Evolutionary conservation across 257 asterid genomes (phyloP).

Genomic region (Salvia splendens): DNA sequence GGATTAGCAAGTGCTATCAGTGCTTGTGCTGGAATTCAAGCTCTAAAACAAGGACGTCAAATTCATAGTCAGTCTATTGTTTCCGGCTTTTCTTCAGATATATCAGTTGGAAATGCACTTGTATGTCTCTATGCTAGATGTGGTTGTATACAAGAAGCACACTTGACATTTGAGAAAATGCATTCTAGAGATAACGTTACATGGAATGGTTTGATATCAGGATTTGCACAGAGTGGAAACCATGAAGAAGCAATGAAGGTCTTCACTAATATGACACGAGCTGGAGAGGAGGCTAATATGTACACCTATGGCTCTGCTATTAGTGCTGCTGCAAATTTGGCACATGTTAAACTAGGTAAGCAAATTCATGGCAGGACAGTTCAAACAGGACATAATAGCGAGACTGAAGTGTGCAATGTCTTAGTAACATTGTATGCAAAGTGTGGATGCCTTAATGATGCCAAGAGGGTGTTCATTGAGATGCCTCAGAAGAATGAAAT

Average conservation of each 20-base stretch:
- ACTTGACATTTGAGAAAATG: conserved; percentile 56
- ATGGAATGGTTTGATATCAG: conserved; percentile 86
- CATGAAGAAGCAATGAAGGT: conserved; percentile 69
- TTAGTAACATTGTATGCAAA: conserved; percentile 78
- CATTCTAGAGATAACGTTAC: conserved; percentile 54
- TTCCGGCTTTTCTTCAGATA: conserved; percentile 59
- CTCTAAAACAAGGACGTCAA: conserved; percentile 70
- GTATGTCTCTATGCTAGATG: conserved; percentile 78
- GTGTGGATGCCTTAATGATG: conserved; percentile 71
- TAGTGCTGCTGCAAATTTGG: conserved; percentile 81
- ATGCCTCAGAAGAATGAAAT: conserved; percentile 69
- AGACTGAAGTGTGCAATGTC: conserved; percentile 76
- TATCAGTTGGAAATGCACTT: conserved; percentile 78
- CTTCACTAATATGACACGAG: conserved; percentile 62
- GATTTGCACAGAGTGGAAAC: conserved; percentile 75
- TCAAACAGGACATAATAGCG: conserved; percentile 57
- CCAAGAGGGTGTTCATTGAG: conserved; percentile 56
- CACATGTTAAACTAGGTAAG: conserved; percentile 61
- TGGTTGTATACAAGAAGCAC: conserved; percentile 61
- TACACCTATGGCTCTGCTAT: conserved; percentile 82
- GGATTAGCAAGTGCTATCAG: conserved; percentile 81
- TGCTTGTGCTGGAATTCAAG: conserved; percentile 87
- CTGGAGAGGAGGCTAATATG: conserved; percentile 61
- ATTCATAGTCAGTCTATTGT: conserved; percentile 69
- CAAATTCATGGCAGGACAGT: conserved; percentile 64